Evolutionary conservation across 805 yeast species (phyloP).

Genomic region (Ogataea siamensis): DNA sequence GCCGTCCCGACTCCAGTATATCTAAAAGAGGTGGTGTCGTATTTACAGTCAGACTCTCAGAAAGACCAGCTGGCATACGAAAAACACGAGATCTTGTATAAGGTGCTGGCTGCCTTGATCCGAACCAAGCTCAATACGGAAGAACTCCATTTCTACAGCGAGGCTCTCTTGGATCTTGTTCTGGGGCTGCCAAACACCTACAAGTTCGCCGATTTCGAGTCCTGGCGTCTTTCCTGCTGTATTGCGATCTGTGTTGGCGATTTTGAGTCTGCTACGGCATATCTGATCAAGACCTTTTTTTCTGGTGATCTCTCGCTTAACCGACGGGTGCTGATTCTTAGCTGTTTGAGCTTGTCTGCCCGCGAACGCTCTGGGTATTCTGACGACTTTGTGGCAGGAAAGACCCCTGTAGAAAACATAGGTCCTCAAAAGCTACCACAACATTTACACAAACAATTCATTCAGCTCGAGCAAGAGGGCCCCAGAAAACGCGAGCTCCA

Average conservation of each 20-base stretch:
- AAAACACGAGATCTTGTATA: conserved; percentile 49
- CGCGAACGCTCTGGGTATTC: conserved; percentile 65
- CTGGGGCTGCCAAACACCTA: conserved; percentile 55
- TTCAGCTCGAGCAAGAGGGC: conserved; percentile 20
- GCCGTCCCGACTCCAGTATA: conserved; percentile 57
- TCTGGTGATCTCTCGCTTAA: conserved; percentile 80
- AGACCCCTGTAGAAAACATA: conserved; percentile 32
- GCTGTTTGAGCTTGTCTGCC: conserved; percentile 68
- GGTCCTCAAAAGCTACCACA: conserved; percentile 43
- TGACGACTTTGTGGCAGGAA: conserved; percentile 45
- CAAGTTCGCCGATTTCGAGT: conserved; percentile 59
- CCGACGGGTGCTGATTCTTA: conserved; percentile 66
- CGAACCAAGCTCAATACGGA: conserved; percentile 62
- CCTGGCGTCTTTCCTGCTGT: conserved; percentile 60
- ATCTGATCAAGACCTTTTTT: conserved; percentile 47
- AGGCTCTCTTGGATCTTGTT: conserved; percentile 49
- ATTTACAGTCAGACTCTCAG: conserved; percentile 45
- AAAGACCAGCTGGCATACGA: conserved; percentile 47
- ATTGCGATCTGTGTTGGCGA: conserved; percentile 60
- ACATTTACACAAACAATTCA: conserved; percentile 44
- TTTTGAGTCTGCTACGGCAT: conserved; percentile 40
- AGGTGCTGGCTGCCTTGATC: conserved; percentile 55
- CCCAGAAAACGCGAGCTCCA: conserved; percentile 6
- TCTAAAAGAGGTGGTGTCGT: conserved; percentile 65
- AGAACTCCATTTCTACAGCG: conserved; percentile 60